Base-by-base conservation (phyloP, 139 green algal species). In the Chlorella sorokiniana region DNA sequence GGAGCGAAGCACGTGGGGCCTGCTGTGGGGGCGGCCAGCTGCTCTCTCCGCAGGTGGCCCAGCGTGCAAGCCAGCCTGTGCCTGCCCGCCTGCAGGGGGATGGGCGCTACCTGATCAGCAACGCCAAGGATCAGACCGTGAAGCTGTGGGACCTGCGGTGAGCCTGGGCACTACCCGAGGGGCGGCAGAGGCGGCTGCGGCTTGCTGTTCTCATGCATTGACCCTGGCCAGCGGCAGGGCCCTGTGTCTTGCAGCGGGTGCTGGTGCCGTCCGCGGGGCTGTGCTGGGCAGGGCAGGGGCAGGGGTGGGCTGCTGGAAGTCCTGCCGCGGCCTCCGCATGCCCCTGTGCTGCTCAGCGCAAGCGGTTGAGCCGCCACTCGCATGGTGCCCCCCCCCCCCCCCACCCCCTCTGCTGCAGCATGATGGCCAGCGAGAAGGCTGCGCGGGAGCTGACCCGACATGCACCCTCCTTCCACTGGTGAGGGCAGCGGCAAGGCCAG, bases 111-210 rank as follows among this genome's bases (percentile, higher is more conserved):
- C 65, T 99, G 25, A 93, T 98, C 61, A 89, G 69, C 85, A 99
- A 99, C 89, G 61, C 59, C 84, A 99, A 99, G 91, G 96, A 99
- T 87, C 96, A 99, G 85, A 96, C 86, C 22, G 82, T 95, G 33
- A 97, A 96, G 90, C 82, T 99, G 67, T 99, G 96, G 96, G 96
- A 99, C 81, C 52, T 96, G 27, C 89, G 96, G 68, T 75, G 41
- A 23, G 68, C 31, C 48, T n/a, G n/a, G 16, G 14, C 48, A 59
- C 48, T 16, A 59, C 48, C 48, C 48, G 14, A 59, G 11, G 14
- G 11, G 11, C n/a, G n/a, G n/a, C n/a, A n/a, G n/a, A n/a, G n/a
- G n/a, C n/a, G n/a, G n/a, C n/a, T n/a, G n/a, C n/a, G n/a, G n/a
- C n/a, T n/a, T n/a, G n/a, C n/a, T n/a, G n/a, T n/a, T n/a, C n/a